Evolutionary conservation across 2,329 filamentous ascomycete species (phyloP), one percentile per base, ranked within the genome.

Genomic region (Daldinia sp.): DNA sequence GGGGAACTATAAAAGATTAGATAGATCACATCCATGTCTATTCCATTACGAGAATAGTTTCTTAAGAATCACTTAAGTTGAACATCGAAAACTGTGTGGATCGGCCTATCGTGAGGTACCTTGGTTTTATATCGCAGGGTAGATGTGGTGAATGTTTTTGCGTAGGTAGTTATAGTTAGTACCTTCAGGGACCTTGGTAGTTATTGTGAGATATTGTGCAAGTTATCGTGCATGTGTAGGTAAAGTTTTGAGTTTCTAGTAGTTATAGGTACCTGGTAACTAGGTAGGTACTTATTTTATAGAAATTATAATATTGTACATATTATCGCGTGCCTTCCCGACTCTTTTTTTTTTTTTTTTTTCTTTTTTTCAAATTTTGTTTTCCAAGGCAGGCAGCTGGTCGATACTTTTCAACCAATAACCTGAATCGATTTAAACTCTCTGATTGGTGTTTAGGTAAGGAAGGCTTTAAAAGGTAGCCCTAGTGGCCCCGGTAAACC

Each of bases 361-460:
- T 43, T 6, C 21, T n/a, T n/a, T n/a, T n/a, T n/a, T n/a, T n/a
- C n/a, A n/a, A n/a, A n/a, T n/a, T n/a, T n/a, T n/a, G n/a, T n/a
- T n/a, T n/a, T n/a, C n/a, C n/a, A n/a, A n/a, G n/a, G n/a, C 3
- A 15, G 6, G 39, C 51, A 23, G 35, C 17, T 27, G 17, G 37
- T 56, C 29, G 35, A 49, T 17, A 48, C 29, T 58, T 51, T 43
- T 30, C 48, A 53, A 25, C 56, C 23, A 27, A 21, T 30, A 17
- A 25, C 25, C n/a, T 30, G n/a, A 29, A 48, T 4, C 19, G 29
- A 55, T 21, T 53, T 25, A 30, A 39, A 41, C 15, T 37, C 47
- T 62, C 19, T 60, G 34, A 55, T 66, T 63, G 60, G 63, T 32
- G 15, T 51, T 32, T 29, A 43, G 37, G 34, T 58, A 45, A 52